Evolutionary conservation across 306 rosid genomes (phyloP).

Genomic region (Erythrophleum fordii): DNA sequence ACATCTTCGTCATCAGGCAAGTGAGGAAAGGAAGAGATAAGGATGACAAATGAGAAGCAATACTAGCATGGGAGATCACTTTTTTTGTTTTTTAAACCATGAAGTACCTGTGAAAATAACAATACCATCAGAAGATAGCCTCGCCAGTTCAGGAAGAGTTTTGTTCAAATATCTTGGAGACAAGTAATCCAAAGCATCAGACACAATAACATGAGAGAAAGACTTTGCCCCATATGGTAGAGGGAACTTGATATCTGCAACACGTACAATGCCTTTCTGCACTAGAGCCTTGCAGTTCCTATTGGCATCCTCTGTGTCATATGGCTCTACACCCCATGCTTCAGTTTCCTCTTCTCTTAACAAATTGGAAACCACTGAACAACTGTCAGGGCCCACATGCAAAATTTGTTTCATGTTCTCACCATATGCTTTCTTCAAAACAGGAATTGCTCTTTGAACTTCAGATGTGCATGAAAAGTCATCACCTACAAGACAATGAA

Average conservation of each 20-base stretch:
- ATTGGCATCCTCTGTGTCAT: conserved; percentile 72
- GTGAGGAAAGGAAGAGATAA: not conserved
- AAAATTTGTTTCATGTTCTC: conserved; percentile 62
- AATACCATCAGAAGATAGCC: conserved; percentile 68
- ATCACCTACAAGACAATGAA: conserved; percentile 48
- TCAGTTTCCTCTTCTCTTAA: conserved; percentile 67
- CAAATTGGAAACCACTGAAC: conserved; percentile 65
- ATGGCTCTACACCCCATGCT: conserved; percentile 79
- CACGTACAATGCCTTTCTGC: conserved; percentile 65
- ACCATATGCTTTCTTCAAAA: conserved; percentile 63
- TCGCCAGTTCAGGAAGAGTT: conserved; percentile 78
- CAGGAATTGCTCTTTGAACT: conserved; percentile 62
- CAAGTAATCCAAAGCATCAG: conserved; percentile 74
- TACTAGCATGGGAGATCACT: not conserved
- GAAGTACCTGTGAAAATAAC: conserved; percentile 69
- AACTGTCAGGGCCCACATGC: conserved; percentile 77
- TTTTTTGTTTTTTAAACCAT: not conserved
- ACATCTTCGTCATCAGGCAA: not conserved
- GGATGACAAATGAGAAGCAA: not conserved
- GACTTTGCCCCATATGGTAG: conserved; percentile 70
- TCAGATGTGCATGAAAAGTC: conserved; percentile 61
- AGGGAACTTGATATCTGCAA: conserved; percentile 71
- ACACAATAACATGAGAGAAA: conserved; percentile 66
- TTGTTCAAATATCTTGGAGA: conserved; percentile 70
- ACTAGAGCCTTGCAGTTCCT: conserved; percentile 63